phyloP scores from a whole-genome alignment of 2,329 filamentous ascomycete genomes.

The Fusarium acutatum region DNA sequence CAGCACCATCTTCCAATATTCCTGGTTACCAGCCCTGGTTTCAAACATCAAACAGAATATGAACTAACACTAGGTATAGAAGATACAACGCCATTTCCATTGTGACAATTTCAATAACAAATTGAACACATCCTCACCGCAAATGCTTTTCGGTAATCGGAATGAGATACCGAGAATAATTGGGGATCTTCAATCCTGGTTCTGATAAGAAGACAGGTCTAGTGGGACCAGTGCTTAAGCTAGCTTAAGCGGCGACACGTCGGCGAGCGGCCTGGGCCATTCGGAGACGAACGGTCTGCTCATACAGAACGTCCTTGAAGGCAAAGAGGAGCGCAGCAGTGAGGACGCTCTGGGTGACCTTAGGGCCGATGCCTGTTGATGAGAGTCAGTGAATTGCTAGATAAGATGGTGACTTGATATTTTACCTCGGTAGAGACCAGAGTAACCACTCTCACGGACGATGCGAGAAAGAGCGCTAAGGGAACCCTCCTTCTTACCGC shows the following conservation, averaged over 20 bases:
- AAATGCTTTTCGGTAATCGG: conserved; percentile 20
- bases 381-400: conserved; percentile 11
- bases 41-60: not conserved
- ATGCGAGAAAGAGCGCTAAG: conserved; percentile 80
- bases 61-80: conserved; percentile 3
- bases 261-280: conserved; percentile 53
- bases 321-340: conserved; percentile 97
- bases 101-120: conserved; percentile 11
- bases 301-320: conserved; percentile 97
- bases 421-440: conserved; percentile 89
- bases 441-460: conserved; percentile 88
- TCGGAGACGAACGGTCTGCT: conserved; percentile 76
- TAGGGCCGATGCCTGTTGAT: conserved; percentile 83
- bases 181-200: not conserved
- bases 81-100: conserved; percentile 26
- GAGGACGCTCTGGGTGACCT: conserved; percentile 95
- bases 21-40: conserved; percentile 1
- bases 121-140: conserved; percentile 19
- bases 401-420: conserved; percentile 38
- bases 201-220: conserved; percentile 6
- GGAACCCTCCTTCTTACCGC: conserved; percentile 83
- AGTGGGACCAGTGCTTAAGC: not conserved
- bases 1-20: conserved; percentile 11
- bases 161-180: conserved; percentile 9
- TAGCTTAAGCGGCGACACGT: conserved; percentile 45